Evolutionary conservation across 2,329 filamentous ascomycete species (phyloP), one percentile per base, ranked within the genome.

Genomic region (Dothistroma pini): DNA sequence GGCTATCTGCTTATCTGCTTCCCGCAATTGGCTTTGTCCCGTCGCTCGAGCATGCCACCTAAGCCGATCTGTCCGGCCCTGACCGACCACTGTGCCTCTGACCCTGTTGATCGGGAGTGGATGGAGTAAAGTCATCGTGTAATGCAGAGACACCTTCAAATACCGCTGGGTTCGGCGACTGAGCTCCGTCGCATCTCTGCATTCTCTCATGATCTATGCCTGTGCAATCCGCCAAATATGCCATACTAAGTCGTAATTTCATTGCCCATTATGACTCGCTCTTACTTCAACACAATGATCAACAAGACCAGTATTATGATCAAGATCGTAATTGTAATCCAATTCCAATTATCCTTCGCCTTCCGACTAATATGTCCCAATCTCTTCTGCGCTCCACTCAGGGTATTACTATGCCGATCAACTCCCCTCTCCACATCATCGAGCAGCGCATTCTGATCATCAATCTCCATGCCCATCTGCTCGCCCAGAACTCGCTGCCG

Each of bases 401-500:
- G 80, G 54, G 90, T 86, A 29, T 80, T 81, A 74, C 89, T 84
- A 77, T 97, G 93, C 60, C 93, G 81, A 74, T 96, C 92, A 8
- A 93, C 89, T 21, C 88, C 84, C 50, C 84, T 84, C 72, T 97
- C 95, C 50, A 96, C 86, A 70, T 96, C 93, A 74, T 97, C 93
- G 32, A 99, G 81, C 81, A 99, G 81, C 68, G 89, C 83, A 41
- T 96, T 89, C 71, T 99, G 95, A 68, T 87, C 89, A 70, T 97
- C 95, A 38, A 99, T 82, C 81, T 99, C 95, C 74, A 97, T 90
- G 32, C 95, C 93, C 71, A 99, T 97, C 79, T 95, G 91, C 79
- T 97, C 96, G 73, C 89, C 93, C 63, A 99, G 81, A 78, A 97
- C 91, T 54, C 96, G 83, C 79, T 97, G 95, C 44, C 95, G 86